A percentile compares a stretch with the other conserved stretches of the same genome.
Evolutionary conservation across 192 early-diverging fungal genomes (phyloP).

Genomic region (Helicostylum pulchrum): DNA sequence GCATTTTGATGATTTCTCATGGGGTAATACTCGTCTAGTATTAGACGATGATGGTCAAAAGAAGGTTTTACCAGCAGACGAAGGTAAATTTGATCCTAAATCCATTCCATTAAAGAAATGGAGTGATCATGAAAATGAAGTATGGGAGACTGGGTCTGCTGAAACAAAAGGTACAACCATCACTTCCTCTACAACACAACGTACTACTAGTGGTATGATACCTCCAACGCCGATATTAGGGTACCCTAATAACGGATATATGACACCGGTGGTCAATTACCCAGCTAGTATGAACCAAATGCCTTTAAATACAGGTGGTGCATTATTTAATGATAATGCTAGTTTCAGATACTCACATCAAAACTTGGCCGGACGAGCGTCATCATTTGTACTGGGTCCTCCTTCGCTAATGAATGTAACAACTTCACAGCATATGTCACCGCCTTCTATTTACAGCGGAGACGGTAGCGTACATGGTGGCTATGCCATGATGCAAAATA

Average conservation of each 20-base stretch:
- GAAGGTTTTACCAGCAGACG: constrained; percentile 56
- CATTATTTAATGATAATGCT: constrained; percentile 12
- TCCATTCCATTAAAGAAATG: constrained; percentile 73
- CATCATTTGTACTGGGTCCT: constrained; percentile 11
- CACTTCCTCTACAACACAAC: constrained; percentile 19
- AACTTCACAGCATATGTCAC: constrained; percentile 4
- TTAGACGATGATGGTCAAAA: constrained; percentile 79
- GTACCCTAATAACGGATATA: not conserved
- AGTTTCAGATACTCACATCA: constrained; percentile 14
- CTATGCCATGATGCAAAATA: constrained; percentile 6
- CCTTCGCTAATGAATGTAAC: not conserved
- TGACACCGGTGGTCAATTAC: constrained; percentile 9
- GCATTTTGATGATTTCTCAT: constrained; percentile 98
- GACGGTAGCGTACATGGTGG: constrained; percentile 6
- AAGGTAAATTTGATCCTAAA: constrained; percentile 70
- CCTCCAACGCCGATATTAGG: not conserved
- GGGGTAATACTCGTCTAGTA: constrained; percentile 94
- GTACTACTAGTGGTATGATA: constrained; percentile 1
- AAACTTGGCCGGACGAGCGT: constrained; percentile 8
- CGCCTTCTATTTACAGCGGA: constrained; percentile 16
- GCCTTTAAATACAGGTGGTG: not conserved
- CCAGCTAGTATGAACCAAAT: constrained; percentile 14
- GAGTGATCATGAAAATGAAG: constrained; percentile 74
- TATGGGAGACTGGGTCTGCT: constrained; percentile 59
- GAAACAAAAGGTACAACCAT: constrained; percentile 47